Evolutionary conservation across 1,284 basidiomycete species (phyloP).

Genomic region (Marasmius fiardii): DNA sequence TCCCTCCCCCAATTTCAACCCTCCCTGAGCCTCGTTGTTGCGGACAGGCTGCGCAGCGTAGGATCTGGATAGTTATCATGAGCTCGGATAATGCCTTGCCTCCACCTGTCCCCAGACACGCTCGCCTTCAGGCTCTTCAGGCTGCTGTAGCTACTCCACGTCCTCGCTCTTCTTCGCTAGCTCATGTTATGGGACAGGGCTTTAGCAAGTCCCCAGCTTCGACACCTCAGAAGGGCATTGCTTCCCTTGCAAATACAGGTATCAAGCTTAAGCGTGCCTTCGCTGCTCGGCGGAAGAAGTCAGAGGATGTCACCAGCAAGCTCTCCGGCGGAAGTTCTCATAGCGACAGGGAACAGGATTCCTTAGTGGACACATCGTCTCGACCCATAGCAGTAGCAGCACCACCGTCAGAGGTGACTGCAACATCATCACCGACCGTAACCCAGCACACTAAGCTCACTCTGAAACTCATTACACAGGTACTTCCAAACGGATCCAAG

Average conservation of each 20-base stretch:
- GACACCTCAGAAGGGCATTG: constrained; percentile 13
- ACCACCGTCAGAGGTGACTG: constrained; percentile 19
- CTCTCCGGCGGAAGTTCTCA: constrained; percentile 23
- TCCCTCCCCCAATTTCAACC: not conserved
- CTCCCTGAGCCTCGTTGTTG: not conserved
- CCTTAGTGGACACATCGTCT: constrained; percentile 17
- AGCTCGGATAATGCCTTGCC: constrained; percentile 37
- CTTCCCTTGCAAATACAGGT: constrained; percentile 37
- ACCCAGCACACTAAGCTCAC: constrained; percentile 26
- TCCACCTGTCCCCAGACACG: constrained; percentile 10
- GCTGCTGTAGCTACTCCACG: constrained; percentile 29
- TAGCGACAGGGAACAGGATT: constrained; percentile 23
- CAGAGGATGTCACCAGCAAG: constrained; percentile 38
- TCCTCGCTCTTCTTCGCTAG: constrained; percentile 30
- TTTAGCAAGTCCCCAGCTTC: constrained; percentile 24
- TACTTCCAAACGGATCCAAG: constrained; percentile 33
- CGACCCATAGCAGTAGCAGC: constrained; percentile 4
- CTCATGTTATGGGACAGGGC: constrained; percentile 37
- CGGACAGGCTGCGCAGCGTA: not conserved
- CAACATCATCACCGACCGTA: constrained; percentile 18
- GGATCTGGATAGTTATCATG: not conserved
- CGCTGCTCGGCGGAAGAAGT: constrained; percentile 59
- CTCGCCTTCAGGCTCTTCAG: constrained; percentile 11
- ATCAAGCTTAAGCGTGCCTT: constrained; percentile 63
- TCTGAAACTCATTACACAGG: constrained; percentile 38